These are phyloP conservation scores for Alternaria brassicicola DNA, from an alignment of 2,329 filamentous ascomycete species.

Conservation along the genomic window DNA sequence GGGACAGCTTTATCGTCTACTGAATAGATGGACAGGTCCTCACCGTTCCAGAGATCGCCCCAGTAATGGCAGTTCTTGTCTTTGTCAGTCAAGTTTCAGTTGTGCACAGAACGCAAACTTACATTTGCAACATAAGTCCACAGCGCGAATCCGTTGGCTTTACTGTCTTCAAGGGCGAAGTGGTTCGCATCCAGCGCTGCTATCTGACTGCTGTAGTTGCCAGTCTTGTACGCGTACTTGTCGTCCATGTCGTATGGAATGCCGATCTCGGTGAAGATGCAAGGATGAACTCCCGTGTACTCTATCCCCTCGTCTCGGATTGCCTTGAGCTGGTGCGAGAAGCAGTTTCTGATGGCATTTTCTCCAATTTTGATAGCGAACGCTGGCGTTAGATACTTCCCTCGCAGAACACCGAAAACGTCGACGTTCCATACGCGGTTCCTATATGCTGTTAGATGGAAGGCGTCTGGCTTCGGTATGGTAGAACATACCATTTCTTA, in stretches of 20 bases:
- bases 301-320: constrained; percentile 87
- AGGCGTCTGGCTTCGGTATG: too few species aligned
- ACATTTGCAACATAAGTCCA: constrained; percentile 84
- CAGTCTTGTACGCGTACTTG: constrained; percentile 91
- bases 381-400: constrained; percentile 84
- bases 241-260: constrained; percentile 99
- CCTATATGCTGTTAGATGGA: constrained; percentile 47
- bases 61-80: constrained; percentile 79
- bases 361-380: constrained; percentile 94
- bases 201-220: constrained; percentile 91
- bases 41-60: constrained; percentile 97
- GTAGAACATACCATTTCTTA: constrained; percentile 76
- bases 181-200: constrained; percentile 96
- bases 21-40: constrained; percentile 91
- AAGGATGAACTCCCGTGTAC: constrained; percentile 85
- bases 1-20: constrained; percentile 74
- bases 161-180: constrained; percentile 84
- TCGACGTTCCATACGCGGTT: constrained; percentile 97
- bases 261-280: constrained; percentile 91
- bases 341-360: constrained; percentile 90
- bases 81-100: constrained; percentile 19
- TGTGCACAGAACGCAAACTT: constrained; percentile 15
- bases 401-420: constrained; percentile 87
- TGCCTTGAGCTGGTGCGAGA: constrained; percentile 82
- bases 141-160: constrained; percentile 82